Base-by-base conservation (phyloP, 2,329 filamentous ascomycete species). In the Arthroderma sp. region DNA sequence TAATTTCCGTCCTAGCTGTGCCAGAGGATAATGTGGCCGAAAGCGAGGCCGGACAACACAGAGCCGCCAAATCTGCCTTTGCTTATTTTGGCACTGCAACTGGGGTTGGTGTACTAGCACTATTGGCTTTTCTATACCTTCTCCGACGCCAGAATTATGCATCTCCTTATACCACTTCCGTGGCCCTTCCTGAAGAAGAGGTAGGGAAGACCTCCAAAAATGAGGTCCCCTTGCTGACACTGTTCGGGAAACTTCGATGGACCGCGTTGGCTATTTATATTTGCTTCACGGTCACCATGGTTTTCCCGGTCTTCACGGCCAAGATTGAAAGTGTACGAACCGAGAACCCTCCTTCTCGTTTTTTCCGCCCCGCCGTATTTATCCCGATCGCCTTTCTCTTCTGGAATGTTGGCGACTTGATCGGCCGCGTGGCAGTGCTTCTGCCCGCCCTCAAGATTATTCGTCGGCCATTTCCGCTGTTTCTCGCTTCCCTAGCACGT, bases 1-100 rank as follows among this genome's bases (percentile, higher is more conserved):
- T 96, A 53, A 62, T 84, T 38, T 83, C 85, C 1, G 87, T 94
- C 8, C 70, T 95, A 7, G 74, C 78, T 31, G 71, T 86, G 1
- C 68, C 77, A 0, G 58, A 66, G 22, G 58, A 62, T 40, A 62
- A 69, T 46, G 57, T 66, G 28, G 56, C 62, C 22, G 48, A 61
- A 51, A 28, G 54, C 43, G 46, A 52, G n/a, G 47, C 50, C n/a
- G 43, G 61, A 49, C 58, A 65, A 42, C 60, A 68, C 29, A 66
- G 69, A 36, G 72, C 72, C 4, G 77, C 77, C 48, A 81, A 73
- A 8, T 83, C 87, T 1, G 91, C 89, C 1, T 88, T 94, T 55
- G 73, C 82, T 45, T 96, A 94, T 68, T 98, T 98, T 64, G 68
- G 93, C 45, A 89, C 88, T 0, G 89, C 91, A 0, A 86, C 88